These are phyloP conservation scores for Xerocomellus intermedius DNA, from an alignment of 768 basidiomycete species.

Conservation along the genomic window DNA sequence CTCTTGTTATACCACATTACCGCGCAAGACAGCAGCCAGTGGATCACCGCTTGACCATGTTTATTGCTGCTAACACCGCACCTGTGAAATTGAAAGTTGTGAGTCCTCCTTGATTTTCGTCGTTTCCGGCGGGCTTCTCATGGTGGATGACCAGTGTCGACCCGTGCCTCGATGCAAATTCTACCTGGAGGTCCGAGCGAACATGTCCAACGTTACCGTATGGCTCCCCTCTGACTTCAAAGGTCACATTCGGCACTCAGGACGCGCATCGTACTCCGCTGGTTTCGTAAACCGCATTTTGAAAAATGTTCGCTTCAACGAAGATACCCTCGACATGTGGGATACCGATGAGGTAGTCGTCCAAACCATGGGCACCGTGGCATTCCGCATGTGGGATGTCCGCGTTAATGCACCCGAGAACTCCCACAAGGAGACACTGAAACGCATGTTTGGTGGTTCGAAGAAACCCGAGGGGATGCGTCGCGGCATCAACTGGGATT, in stretches of 20 bases:
- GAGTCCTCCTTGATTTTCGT: slow-evolving; percentile 31
- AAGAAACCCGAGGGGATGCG: slow-evolving; percentile 50
- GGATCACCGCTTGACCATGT: slow-evolving; percentile 71
- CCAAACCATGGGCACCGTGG: slow-evolving; percentile 56
- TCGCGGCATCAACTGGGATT: slow-evolving; percentile 68
- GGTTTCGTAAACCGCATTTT: slow-evolving; percentile 73
- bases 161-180: slow-evolving; percentile 52
- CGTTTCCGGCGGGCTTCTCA: not conserved
- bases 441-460: slow-evolving; percentile 58
- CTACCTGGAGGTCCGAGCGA: slow-evolving; percentile 62
- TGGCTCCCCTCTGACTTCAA: slow-evolving; percentile 81
- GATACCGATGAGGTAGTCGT: slow-evolving; percentile 65
- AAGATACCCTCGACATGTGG: slow-evolving; percentile 32
- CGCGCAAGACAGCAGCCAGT: slow-evolving; percentile 72
- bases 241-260: slow-evolving; percentile 58
- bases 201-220: slow-evolving; percentile 68
- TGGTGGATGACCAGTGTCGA: slow-evolving; percentile 47
- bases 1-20: slow-evolving; percentile 74
- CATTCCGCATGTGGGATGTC: slow-evolving; percentile 80
- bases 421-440: slow-evolving; percentile 57
- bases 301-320: slow-evolving; percentile 50
- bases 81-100: slow-evolving; percentile 74
- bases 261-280: slow-evolving; percentile 58
- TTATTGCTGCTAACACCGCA: slow-evolving; percentile 48
- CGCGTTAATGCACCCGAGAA: slow-evolving; percentile 64